A percentile compares a stretch with the other conserved stretches of the same genome.
Evolutionary conservation across 345 rosid genomes (phyloP).

Genomic region (Geranium brycei): DNA sequence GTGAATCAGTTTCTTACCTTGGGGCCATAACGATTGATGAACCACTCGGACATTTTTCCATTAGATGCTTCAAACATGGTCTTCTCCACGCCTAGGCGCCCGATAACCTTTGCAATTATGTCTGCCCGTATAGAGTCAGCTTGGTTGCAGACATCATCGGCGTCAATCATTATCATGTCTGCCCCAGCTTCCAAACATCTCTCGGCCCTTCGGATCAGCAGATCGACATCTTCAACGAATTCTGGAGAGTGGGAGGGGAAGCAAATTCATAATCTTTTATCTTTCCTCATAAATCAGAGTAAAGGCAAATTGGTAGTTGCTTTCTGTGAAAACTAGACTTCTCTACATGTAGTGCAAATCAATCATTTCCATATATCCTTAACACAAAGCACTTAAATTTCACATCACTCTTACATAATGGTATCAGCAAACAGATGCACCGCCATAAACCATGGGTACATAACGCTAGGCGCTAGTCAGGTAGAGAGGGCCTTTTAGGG

Average conservation of each 20-base stretch:
- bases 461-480: too few relatives aligned
- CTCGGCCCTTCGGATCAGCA: constrained; percentile 79
- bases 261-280: not conserved
- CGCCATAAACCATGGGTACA: too few relatives aligned
- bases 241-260: constrained; percentile 23
- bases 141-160: constrained; percentile 71
- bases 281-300: not conserved
- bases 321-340: not conserved
- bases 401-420: too few relatives aligned
- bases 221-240: constrained; percentile 68
- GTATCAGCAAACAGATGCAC: too few relatives aligned
- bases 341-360: not conserved
- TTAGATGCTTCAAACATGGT: constrained; percentile 89
- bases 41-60: constrained; percentile 68
- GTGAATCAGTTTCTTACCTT: constrained; percentile 26
- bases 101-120: constrained; percentile 63
- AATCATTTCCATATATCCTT: too few relatives aligned
- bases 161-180: constrained; percentile 86
- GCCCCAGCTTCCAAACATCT: constrained; percentile 95
- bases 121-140: constrained; percentile 59
- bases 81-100: constrained; percentile 78
- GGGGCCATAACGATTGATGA: constrained; percentile 65
- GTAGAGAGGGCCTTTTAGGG: too few relatives aligned
- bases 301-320: not conserved
- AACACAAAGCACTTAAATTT: too few relatives aligned